Base-by-base conservation (phyloP, 2,329 filamentous ascomycete species). In the Colletotrichum cuscutae region DNA sequence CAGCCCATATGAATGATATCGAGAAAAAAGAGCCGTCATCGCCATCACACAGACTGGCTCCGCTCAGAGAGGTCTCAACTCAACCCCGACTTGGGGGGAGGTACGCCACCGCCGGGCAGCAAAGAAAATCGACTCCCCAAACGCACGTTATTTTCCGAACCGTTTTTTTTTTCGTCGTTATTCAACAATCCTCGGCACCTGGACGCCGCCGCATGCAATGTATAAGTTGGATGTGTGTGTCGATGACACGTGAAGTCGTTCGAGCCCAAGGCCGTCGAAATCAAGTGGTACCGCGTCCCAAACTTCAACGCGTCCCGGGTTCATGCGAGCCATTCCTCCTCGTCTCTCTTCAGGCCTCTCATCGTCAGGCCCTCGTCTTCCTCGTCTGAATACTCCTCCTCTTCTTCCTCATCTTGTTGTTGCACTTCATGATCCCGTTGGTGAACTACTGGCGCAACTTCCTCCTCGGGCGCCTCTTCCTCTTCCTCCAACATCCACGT, bases 401-500 rank as follows among this genome's bases (percentile, higher is more conserved):
- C 83, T 3, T 82, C 83, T 2, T 85, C 84, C 22, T 85, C 80
- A 57, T 87, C 85, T 52, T 81, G 80, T 8, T 83, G 78, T 76
- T 81, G 49, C 80, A 77, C 30, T 81, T 78, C 74, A 75, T 77
- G 75, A 13, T 72, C 69, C 11, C 37, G 42, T 24, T 63, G 69
- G 28, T 59, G 69, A 79, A 80, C 71, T 80, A 15, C 60, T 11
- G 53, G 19, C 42, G 19, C 35, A 4, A 26, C 49, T 28, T 71
- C 82, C 22, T 82, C 81, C 8, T 80, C 82, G 42, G 77, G 79
- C 28, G 78, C 79, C n/a, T 80, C 79, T 19, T 85, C 86, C 52
- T 86, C 87, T 12, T 88, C 87, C 5, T 89, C 87, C 56, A 88
- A 80, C 96, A 98, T 98, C 97, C 97, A 99, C 19, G 93, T 94